Base-by-base conservation (phyloP, 2,329 filamentous ascomycete species). In the Lachnellula hyalina region DNA sequence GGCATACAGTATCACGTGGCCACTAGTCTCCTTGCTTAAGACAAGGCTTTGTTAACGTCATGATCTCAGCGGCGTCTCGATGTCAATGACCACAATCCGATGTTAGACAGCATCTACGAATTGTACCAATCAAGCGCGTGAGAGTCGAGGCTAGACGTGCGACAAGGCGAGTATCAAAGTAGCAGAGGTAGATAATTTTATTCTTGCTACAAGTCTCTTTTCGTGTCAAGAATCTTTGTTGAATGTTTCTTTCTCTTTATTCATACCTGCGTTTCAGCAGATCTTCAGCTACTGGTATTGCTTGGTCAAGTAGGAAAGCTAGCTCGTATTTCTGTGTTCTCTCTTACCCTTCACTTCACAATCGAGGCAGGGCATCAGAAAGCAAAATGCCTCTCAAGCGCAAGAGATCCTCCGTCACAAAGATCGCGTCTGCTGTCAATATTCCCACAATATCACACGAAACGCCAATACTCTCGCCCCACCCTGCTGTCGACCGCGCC, bases 301-400 rank as follows among this genome's bases (percentile, higher is more conserved):
- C 8, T 32, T 28, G 14, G 6, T 15, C 44, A 12, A n/a, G 44
- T 8, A n/a, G 12, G 32, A 47, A 14, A 32, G 5, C 12, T 17
- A n/a, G 11, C 25, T 34, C 15, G 9, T 7, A 8, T 32, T n/a
- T 47, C 23, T 47, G 15, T 14, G 14, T 32, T 19, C 19, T 47
- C 42, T 51, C 35, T 14, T 11, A 35, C 21, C 17, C 48, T 41
- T 32, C 8, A 46, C 14, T 49, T 47, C 21, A 47, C 23, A 17
- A 12, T 47, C 44, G 23, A n/a, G 14, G n/a, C 19, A 19, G 44
- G n/a, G n/a, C 12, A 14, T 12, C 7, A 15, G 23, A 46, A 25
- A 28, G 5, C 42, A 49, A 41, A 5, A 67, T 67, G 66, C 60
- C 62, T 55, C 64, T 63, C 0, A 68, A 68, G 46, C 65, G 62